Evolutionary conservation across 129 eudicot genomes (phyloP).

Genomic region (Cynara cardunculus): DNA sequence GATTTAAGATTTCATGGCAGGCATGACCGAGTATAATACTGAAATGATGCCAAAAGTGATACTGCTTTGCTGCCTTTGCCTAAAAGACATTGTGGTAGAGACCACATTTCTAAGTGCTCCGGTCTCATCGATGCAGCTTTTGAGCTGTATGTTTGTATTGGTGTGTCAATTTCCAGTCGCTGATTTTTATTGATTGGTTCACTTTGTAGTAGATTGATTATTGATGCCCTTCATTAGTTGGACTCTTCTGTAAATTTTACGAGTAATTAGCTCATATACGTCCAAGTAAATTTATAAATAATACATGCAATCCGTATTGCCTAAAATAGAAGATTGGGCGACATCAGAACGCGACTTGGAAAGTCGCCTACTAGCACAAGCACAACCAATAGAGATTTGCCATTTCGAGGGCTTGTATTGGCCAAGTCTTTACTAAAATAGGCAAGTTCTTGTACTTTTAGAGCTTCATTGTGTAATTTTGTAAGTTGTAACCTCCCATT

Average conservation of each 20-base stretch:
- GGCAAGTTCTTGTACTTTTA: neutral
- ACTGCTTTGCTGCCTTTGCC: conserved; percentile 15
- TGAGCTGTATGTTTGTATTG: conserved; percentile 23
- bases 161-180: conserved; percentile 23
- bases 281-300: neutral
- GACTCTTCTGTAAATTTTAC: neutral
- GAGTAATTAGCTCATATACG: neutral
- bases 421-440: neutral
- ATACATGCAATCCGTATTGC: neutral
- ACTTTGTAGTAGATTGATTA: conserved; percentile 11
- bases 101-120: conserved; percentile 27
- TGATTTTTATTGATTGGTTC: conserved; percentile 16
- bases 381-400: neutral
- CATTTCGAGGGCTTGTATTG: neutral
- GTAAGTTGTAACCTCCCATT: neutral
- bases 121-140: conserved; percentile 31
- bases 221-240: conserved; percentile 1
- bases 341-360: neutral
- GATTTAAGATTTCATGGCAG: conserved; percentile 25
- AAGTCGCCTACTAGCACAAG: neutral
- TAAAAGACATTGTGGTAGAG: conserved; percentile 31
- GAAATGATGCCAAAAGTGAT: conserved; percentile 22
- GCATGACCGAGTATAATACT: conserved; percentile 23
- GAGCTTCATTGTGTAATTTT: neutral
- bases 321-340: neutral